phyloP scores from a whole-genome alignment of 257 asterid genomes.

The Paraleonurus japonicus region DNA sequence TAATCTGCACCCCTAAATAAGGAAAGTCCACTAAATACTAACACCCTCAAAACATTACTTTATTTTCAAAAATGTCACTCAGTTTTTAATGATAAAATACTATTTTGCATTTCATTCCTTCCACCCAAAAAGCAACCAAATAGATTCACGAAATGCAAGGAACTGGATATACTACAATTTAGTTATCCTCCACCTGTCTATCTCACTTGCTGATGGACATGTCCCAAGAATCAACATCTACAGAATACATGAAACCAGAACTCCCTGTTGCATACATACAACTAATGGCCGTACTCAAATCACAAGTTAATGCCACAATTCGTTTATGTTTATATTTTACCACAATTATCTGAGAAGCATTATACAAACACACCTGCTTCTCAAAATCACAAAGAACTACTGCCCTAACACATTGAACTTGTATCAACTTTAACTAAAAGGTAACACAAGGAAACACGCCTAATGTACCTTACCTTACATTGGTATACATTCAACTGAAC shows the following conservation, averaged over 20 bases:
- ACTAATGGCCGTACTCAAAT: neutral
- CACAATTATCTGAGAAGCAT: neutral
- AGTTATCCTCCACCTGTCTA: neutral
- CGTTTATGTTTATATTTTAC: neutral
- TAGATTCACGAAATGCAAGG: neutral
- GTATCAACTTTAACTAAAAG: neutral
- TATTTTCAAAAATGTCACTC: too few relatives aligned
- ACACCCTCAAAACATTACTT: too few relatives aligned
- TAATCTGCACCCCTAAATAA: too few relatives aligned
- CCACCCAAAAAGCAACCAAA: neutral
- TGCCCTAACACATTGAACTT: slow-evolving; percentile 5
- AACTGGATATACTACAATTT: neutral
- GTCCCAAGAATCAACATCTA: neutral
- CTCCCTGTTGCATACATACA: neutral
- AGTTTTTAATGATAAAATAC: too few relatives aligned
- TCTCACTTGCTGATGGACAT: neutral
- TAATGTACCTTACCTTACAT: neutral
- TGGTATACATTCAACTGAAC: neutral
- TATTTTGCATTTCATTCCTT: too few relatives aligned
- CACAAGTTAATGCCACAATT: neutral
- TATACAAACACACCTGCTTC: neutral
- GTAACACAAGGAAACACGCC: too few relatives aligned
- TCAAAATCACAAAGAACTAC: neutral
- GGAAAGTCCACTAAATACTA: too few relatives aligned
- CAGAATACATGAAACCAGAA: neutral